phyloP scores from a whole-genome alignment of 1,284 basidiomycete species.

The Violaceomyces palustris region DNA sequence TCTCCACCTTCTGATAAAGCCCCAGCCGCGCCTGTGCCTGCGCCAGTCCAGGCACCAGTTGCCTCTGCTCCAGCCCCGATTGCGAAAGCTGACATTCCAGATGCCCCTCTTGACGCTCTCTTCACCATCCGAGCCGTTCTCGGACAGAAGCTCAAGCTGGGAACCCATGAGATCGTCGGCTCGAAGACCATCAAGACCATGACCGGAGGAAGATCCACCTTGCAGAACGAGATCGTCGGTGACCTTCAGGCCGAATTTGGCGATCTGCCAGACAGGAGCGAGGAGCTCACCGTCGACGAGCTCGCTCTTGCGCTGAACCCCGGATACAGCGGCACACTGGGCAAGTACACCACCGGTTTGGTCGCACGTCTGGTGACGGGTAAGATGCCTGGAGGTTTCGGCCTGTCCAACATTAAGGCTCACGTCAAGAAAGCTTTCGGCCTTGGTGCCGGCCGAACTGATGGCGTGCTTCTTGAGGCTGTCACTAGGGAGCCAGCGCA shows the following conservation, averaged over 20 bases:
- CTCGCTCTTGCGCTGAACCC: conserved; percentile 75
- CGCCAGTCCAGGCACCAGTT: too few relatives aligned
- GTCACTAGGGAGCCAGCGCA: conserved; percentile 88
- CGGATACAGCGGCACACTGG: conserved; percentile 75
- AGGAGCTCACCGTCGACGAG: conserved; percentile 81
- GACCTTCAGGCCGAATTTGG: conserved; percentile 63
- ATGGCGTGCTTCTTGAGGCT: conserved; percentile 79
- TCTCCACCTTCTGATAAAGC: too few relatives aligned
- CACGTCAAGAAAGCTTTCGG: conserved; percentile 60
- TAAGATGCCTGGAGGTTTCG: conserved; percentile 98
- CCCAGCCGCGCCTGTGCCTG: too few relatives aligned
- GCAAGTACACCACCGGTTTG: conserved; percentile 88
- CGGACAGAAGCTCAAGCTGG: conserved; percentile 96
- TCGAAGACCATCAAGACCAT: conserved; percentile 94
- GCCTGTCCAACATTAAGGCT: conserved; percentile 78
- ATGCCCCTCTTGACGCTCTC: conserved; percentile 81
- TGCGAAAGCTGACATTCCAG: conserved; percentile 67
- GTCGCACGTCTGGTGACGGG: conserved; percentile 83
- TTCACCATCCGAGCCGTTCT: conserved; percentile 83
- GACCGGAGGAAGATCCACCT: conserved; percentile 91
- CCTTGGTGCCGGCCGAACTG: conserved; percentile 76
- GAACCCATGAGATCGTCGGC: conserved; percentile 76
- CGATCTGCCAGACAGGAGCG: conserved; percentile 77
- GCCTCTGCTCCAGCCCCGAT: conserved; percentile 54
- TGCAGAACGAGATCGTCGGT: conserved; percentile 92